phyloP scores from a whole-genome alignment of 1,284 basidiomycete species.

The Apiotrichum sp. region DNA sequence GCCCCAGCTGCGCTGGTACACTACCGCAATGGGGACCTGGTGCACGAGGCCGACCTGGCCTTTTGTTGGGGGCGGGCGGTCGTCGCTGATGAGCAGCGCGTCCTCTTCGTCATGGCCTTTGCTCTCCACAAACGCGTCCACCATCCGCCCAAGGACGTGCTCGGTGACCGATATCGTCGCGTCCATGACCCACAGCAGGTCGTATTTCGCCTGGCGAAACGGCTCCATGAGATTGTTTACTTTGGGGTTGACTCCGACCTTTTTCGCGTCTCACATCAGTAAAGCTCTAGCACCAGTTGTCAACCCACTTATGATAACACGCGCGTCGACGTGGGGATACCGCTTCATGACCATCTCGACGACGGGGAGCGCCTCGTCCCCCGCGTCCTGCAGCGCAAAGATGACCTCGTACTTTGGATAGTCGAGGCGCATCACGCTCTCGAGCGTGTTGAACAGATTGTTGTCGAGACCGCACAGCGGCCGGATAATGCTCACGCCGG shows the following conservation, averaged over 20 bases:
- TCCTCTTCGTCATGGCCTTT: constrained; percentile 28
- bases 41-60: constrained; percentile 76
- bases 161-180: constrained; percentile 78
- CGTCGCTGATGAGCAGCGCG: constrained; percentile 22
- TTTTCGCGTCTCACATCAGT: constrained; percentile 39
- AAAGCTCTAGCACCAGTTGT: background rate
- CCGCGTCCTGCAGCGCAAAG: constrained; percentile 72
- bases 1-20: constrained; percentile 62
- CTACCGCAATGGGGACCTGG: constrained; percentile 86
- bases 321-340: constrained; percentile 62
- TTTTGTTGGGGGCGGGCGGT: constrained; percentile 22
- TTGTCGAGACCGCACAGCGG: constrained; percentile 87
- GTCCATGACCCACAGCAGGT: constrained; percentile 95
- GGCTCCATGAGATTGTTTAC: constrained; percentile 90
- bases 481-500: constrained; percentile 84
- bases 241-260: constrained; percentile 89
- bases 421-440: constrained; percentile 80
- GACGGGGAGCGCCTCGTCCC: constrained; percentile 74
- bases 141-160: constrained; percentile 77
- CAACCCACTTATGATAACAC: constrained; percentile 65
- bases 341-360: constrained; percentile 67
- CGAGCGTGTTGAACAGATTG: constrained; percentile 87
- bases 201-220: constrained; percentile 71
- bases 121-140: constrained; percentile 55
- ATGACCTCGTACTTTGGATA: constrained; percentile 84